These are phyloP conservation scores for Roridomyces roridus DNA, from an alignment of 768 basidiomycete genomes.

Conservation along the genomic window DNA sequence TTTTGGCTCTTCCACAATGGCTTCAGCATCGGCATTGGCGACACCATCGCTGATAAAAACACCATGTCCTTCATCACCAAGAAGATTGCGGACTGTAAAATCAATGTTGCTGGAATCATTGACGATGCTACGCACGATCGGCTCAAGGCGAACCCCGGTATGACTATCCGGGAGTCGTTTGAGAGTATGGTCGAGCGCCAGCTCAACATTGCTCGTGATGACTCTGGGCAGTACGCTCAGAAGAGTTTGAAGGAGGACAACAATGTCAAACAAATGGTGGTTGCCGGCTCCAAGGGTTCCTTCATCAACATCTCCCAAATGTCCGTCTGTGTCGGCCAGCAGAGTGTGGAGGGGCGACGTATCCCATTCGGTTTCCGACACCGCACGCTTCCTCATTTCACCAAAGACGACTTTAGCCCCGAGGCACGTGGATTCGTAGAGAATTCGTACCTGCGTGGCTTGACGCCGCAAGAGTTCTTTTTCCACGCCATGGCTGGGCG, in stretches of 20 bases:
- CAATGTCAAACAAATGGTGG: conserved; percentile 99
- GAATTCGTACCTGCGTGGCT: conserved; percentile 94
- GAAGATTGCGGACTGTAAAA: conserved; percentile 83
- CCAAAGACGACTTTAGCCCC: conserved; percentile 98
- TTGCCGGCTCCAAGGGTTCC: conserved; percentile 97
- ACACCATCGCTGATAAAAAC: conserved; percentile 90
- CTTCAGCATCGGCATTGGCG: conserved; percentile 98
- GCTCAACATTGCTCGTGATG: conserved; percentile 94
- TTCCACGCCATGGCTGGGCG: conserved; percentile 99
- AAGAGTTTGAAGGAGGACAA: conserved; percentile 98
- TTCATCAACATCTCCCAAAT: conserved; percentile 99
- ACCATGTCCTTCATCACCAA: conserved; percentile 90
- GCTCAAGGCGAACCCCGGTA: conserved; percentile 91
- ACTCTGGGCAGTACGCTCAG: conserved; percentile 95
- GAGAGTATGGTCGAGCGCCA: conserved; percentile 91
- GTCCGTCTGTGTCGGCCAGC: conserved; percentile 99
- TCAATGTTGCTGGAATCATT: conserved; percentile 79
- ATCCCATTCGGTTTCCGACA: conserved; percentile 99
- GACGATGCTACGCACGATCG: conserved; percentile 84
- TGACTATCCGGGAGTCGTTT: conserved; percentile 99
- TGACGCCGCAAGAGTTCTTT: conserved; percentile 99
- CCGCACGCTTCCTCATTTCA: conserved; percentile 95
- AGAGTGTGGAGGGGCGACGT: conserved; percentile 96
- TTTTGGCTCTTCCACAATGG: conserved; percentile 99
- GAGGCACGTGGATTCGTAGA: conserved; percentile 99